phyloP scores from a whole-genome alignment of 164 flowering plant genomes.

The Magnolia sinica region DNA sequence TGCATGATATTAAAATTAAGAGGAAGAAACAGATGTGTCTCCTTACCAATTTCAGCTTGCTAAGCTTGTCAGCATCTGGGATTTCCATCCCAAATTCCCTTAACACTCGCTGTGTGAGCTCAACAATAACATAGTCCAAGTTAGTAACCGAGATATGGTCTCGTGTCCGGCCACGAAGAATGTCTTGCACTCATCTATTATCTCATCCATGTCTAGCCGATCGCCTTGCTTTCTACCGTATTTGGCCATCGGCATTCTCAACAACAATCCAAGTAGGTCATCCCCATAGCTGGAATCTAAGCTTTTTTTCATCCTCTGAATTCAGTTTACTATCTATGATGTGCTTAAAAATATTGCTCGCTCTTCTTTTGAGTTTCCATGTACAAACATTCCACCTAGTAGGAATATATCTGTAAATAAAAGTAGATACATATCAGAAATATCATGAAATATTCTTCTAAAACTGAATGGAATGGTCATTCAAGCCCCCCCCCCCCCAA shows the following conservation, averaged over 20 bases:
- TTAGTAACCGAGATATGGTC: no score
- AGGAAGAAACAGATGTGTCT: background rate
- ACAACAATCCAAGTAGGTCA: background rate
- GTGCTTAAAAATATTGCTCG: slow-evolving; percentile 13
- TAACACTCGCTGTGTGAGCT: background rate
- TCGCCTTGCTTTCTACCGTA: background rate
- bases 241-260: background rate
- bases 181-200: background rate
- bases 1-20: no score
- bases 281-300: background rate
- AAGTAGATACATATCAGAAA: background rate
- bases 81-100: background rate
- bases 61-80: background rate
- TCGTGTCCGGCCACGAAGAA: no score
- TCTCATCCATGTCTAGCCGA: background rate
- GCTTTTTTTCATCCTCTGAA: background rate
- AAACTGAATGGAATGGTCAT: background rate
- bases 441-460: background rate
- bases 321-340: slow-evolving; percentile 8
- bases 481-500: background rate
- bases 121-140: background rate
- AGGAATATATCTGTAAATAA: slow-evolving; percentile 23
- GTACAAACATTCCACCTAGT: slow-evolving; percentile 16
- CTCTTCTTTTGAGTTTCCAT: slow-evolving; percentile 27
- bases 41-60: background rate